phyloP scores from a whole-genome alignment of 768 basidiomycete species.

The Pulveroboletus sp. region DNA sequence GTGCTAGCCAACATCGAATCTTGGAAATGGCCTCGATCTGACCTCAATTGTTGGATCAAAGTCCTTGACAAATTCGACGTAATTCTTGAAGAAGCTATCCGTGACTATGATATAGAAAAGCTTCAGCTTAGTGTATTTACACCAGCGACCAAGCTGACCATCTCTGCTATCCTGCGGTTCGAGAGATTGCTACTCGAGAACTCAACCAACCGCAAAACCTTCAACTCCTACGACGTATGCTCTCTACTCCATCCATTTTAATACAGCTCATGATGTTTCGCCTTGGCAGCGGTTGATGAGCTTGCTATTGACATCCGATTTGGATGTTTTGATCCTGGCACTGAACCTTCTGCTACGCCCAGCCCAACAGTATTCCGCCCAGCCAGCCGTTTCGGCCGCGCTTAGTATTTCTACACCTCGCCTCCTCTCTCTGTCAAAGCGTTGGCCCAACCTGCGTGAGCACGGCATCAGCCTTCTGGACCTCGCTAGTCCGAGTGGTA shows the following conservation, averaged over 20 bases:
- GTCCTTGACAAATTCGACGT: constrained; percentile 94
- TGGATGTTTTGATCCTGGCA: constrained; percentile 80
- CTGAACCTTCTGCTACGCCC: constrained; percentile 87
- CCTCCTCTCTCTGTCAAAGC: constrained; percentile 75
- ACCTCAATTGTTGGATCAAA: constrained; percentile 94
- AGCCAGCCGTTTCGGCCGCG: constrained; percentile 77
- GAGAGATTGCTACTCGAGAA: constrained; percentile 90
- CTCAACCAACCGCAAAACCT: constrained; percentile 96
- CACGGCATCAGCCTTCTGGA: constrained; percentile 73
- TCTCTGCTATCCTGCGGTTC: constrained; percentile 84
- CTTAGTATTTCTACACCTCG: constrained; percentile 79
- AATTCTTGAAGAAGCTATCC: constrained; percentile 77
- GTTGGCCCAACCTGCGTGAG: constrained; percentile 81
- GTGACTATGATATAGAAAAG: constrained; percentile 80
- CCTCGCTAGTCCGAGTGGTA: constrained; percentile 54
- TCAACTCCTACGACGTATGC: constrained; percentile 92
- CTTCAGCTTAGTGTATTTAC: constrained; percentile 79
- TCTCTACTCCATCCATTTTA: not conserved
- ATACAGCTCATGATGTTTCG: constrained; percentile 2
- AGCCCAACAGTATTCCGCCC: constrained; percentile 89
- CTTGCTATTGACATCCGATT: constrained; percentile 81
- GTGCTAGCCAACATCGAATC: constrained; percentile 63
- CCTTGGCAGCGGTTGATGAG: constrained; percentile 75
- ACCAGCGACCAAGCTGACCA: constrained; percentile 61
- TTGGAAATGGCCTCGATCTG: constrained; percentile 96